These are phyloP conservation scores for Herpetospermum pedunculosum DNA, from an alignment of 306 rosid genomes.

Conservation along the genomic window DNA sequence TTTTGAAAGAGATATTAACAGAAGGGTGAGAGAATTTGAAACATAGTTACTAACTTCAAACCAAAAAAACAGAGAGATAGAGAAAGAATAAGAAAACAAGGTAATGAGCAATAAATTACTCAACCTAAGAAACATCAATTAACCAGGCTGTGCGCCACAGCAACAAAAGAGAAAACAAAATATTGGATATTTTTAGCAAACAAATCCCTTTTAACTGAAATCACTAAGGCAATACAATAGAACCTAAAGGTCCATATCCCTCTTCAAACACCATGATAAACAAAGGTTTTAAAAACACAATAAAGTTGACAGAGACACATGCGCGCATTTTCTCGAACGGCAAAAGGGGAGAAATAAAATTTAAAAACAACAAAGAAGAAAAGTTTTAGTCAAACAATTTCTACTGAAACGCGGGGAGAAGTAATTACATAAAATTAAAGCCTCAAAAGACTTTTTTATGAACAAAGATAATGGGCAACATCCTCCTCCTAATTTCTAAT, in stretches of 20 bases:
- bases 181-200: background rate
- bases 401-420: background rate
- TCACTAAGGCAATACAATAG: background rate
- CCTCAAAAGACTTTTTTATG: background rate
- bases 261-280: background rate
- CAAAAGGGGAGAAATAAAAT: background rate
- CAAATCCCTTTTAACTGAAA: background rate
- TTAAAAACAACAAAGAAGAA: background rate
- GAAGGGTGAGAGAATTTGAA: background rate
- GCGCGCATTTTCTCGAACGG: background rate
- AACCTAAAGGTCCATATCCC: background rate
- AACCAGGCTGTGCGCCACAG: background rate
- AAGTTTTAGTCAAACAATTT: background rate
- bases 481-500: background rate
- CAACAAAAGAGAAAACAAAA: no score
- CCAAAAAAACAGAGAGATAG: no score
- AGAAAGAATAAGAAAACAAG: background rate
- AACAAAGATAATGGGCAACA: background rate
- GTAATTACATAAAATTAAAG: slow-evolving; percentile 1
- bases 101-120: background rate
- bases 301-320: background rate
- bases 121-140: background rate
- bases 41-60: background rate
- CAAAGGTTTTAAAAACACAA: background rate
- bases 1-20: background rate